Conservation (phyloP, 306 rosid species). For the Macrotyloma uniflorum region DNA sequence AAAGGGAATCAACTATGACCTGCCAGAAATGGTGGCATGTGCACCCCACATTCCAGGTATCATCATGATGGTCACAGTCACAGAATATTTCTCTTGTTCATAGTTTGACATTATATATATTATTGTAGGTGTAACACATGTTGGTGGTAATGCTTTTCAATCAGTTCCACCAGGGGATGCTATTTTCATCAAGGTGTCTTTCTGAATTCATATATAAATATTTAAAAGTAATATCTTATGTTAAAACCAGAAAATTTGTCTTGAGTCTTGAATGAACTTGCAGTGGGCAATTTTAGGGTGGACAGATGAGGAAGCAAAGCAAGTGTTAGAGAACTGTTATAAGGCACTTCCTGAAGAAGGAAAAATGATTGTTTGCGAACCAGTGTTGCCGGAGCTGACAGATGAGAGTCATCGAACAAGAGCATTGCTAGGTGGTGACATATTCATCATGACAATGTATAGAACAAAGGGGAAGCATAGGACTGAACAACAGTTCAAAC, state of each 20-base stretch:
- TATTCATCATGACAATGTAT: constrained; percentile 74
- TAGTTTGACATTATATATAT: background rate
- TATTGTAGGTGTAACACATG: constrained; percentile 59
- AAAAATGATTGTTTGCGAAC: constrained; percentile 76
- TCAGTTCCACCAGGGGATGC: constrained; percentile 62
- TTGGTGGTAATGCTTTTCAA: constrained; percentile 69
- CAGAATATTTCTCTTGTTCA: too few relatives aligned
- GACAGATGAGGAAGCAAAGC: constrained; percentile 72
- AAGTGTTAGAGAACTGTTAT: constrained; percentile 59
- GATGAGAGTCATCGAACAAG: constrained; percentile 74
- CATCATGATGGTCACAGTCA: too few relatives aligned
- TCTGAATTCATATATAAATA: background rate
- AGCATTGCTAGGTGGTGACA: constrained; percentile 62
- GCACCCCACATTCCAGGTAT: constrained; percentile 59
- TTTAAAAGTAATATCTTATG: too few relatives aligned
- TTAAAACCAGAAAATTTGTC: too few relatives aligned
- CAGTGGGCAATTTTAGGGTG: constrained; percentile 74
- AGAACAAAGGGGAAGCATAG: constrained; percentile 73
- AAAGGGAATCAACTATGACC: constrained; percentile 70
- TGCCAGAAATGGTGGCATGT: constrained; percentile 67
- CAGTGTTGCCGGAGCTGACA: constrained; percentile 59
- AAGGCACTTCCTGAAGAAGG: constrained; percentile 71
- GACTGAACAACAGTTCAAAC: constrained; percentile 56
- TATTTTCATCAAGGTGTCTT: constrained; percentile 62
- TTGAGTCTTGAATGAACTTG: background rate